Base-by-base conservation (phyloP, 1,139 yeast genomes). In the Suhomyces guaymorum region DNA sequence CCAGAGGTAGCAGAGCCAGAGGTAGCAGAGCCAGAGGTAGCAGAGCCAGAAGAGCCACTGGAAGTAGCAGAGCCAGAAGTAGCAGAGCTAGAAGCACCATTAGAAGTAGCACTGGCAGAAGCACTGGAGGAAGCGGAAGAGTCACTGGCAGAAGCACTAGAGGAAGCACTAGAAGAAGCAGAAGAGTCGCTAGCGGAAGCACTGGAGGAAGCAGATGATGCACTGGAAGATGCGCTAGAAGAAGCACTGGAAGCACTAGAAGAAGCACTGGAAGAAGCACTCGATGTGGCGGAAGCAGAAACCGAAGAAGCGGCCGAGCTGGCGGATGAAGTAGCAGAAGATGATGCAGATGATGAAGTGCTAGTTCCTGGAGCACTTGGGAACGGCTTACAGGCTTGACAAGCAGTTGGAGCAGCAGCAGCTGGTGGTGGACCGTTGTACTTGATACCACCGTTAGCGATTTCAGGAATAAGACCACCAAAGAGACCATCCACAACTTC, bases 381-480 rank as follows among this genome's bases (percentile, higher is more conserved):
- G 8, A 39, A 19, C 4, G 32, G 11, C n/a, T 14, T 10, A 26
- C 39, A 37, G 3, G 16, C 12, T 15, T 8, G 16, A 28, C 44
- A 40, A 4, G 5, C 8, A 8, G 35, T 35, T 2, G 15, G 11
- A 10, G 35, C 23, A 10, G 30, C 21, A 7, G 31, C 27, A 23
- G 24, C 23, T 5, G 24, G 24, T 15, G 44, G 44, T 7, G 44
- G 34, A 11, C 52, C 55, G 26, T 30, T 37, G 37, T 56, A 56
- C n/a, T 10, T 24, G 11, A 55, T 42, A 18, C 47, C 54, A 22
- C 54, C 49, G 33, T 44, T 47, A 7, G 47, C 33, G 5, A 47
- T 47, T 10, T 42, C 34, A 9, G 30, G 18, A 24, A 56, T 46
- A 10, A 29, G 24, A 10, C 37, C 29, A 12, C 41, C 39, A 26